These are phyloP conservation scores for Lactarius tabidus DNA, from an alignment of 768 basidiomycete genomes.

Conservation along the genomic window DNA sequence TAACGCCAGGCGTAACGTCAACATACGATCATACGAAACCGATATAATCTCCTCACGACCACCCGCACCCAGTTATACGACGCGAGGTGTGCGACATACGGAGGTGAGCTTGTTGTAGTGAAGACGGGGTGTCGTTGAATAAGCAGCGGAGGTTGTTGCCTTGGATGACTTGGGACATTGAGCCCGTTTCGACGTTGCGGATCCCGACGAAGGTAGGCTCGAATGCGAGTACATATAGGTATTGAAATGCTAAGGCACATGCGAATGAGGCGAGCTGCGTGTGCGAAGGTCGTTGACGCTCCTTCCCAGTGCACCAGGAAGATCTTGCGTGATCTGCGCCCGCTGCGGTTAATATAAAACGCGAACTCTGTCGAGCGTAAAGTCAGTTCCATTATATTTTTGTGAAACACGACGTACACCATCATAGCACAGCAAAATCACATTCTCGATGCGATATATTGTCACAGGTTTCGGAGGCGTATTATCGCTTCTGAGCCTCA, in stretches of 20 bases:
- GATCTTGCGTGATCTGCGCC: slow-evolving; percentile 81
- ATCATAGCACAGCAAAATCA: slow-evolving; percentile 96
- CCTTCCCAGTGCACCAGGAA: too few relatives aligned
- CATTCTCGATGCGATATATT: slow-evolving; percentile 94
- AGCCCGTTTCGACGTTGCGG: slow-evolving; percentile 89
- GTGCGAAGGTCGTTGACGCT: slow-evolving; percentile 86
- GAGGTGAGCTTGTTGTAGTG: slow-evolving; percentile 52
- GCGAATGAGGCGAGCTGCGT: slow-evolving; percentile 56
- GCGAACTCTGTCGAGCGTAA: slow-evolving; percentile 79
- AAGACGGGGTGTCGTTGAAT: slow-evolving; percentile 93
- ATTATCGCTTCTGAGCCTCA: slow-evolving; percentile 76
- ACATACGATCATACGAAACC: slow-evolving; percentile 78
- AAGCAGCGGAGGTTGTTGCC: slow-evolving; percentile 85
- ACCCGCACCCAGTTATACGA: slow-evolving; percentile 27
- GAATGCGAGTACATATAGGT: slow-evolving; percentile 95
- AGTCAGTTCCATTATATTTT: not conserved
- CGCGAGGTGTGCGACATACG: slow-evolving; percentile 27
- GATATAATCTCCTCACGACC: slow-evolving; percentile 85
- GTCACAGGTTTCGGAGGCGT: too few relatives aligned
- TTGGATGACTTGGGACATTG: slow-evolving; percentile 91
- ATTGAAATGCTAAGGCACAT: slow-evolving; percentile 71
- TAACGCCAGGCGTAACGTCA: slow-evolving; percentile 56
- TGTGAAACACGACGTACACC: too few relatives aligned
- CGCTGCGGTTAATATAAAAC: slow-evolving; percentile 97
- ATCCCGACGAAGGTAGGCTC: slow-evolving; percentile 97